phyloP scores from a whole-genome alignment of 1,284 basidiomycete species.

The Sanghuangporus baumii region DNA sequence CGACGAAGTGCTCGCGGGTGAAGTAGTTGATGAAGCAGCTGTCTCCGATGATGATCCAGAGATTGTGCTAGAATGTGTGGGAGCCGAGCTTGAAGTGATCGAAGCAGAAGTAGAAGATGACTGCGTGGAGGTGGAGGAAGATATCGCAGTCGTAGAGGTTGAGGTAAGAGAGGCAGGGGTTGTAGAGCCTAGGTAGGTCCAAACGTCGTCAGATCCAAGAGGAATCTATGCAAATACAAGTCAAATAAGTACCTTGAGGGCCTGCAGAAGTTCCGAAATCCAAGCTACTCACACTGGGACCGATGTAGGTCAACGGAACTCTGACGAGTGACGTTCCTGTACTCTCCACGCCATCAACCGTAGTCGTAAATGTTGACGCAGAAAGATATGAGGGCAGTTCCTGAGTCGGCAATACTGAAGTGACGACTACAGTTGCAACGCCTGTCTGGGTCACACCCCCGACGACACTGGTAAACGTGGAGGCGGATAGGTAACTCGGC shows the following conservation, averaged over 20 bases:
- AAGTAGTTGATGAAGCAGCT: slow-evolving; percentile 1
- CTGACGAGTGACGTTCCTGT: slow-evolving; percentile 12
- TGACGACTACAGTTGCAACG: slow-evolving; percentile 12
- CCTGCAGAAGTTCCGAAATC: neutral
- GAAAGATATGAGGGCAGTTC: slow-evolving; percentile 16
- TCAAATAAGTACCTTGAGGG: neutral
- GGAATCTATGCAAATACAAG: slow-evolving; percentile 11
- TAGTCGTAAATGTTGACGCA: slow-evolving; percentile 13
- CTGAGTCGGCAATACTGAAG: slow-evolving; percentile 15
- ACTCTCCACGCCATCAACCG: slow-evolving; percentile 10
- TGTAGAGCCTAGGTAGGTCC: slow-evolving; percentile 16
- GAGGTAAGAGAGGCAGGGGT: slow-evolving; percentile 13
- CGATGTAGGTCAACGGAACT: slow-evolving; percentile 18
- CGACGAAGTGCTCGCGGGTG: slow-evolving; percentile 20
- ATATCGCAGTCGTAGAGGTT: slow-evolving; percentile 13
- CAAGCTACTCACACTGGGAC: slow-evolving; percentile 14
- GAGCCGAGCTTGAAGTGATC: neutral
- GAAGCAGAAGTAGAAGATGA: slow-evolving; percentile 6
- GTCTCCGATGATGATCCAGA: neutral
- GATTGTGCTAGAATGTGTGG: neutral
- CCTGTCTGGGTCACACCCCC: slow-evolving; percentile 10
- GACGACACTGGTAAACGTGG: slow-evolving; percentile 11
- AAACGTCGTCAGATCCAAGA: slow-evolving; percentile 15
- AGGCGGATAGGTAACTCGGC: slow-evolving; percentile 13
- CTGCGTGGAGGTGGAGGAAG: slow-evolving; percentile 1